Conservation (phyloP, 2,329 filamentous ascomycete species). For the Calonectria honghensis region DNA sequence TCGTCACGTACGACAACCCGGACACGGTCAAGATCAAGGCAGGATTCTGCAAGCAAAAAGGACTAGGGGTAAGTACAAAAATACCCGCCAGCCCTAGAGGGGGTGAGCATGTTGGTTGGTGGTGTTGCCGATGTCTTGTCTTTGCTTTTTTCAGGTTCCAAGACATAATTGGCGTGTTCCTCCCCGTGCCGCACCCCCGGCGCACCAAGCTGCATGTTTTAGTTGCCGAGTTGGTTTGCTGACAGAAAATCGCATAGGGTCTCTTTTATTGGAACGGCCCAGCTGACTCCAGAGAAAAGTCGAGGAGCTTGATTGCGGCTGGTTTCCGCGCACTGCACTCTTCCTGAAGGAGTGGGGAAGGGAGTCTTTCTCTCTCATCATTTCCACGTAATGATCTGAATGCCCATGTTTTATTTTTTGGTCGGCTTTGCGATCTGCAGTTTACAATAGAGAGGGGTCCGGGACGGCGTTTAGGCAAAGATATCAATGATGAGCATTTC, state of each 20-base stretch:
- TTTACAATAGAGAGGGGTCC: conserved; percentile 42
- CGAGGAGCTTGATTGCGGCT: conserved; percentile 74
- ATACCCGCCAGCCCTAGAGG: conserved; percentile 28
- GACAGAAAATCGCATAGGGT: conserved; percentile 67
- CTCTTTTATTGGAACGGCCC: conserved; percentile 90
- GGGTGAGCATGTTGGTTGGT: conserved; percentile 30
- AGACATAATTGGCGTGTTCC: conserved; percentile 40
- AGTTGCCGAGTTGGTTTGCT: conserved; percentile 44
- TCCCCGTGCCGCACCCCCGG: conserved; percentile 17
- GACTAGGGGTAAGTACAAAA: conserved; percentile 74
- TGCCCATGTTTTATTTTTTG: conserved; percentile 24
- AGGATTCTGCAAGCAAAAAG: conserved; percentile 81
- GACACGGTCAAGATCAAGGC: conserved; percentile 86
- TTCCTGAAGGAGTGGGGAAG: conserved; percentile 49
- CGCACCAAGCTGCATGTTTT: conserved; percentile 37
- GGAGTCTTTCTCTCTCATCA: conserved; percentile 30
- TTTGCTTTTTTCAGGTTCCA: conserved; percentile 40
- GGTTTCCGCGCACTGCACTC: conserved; percentile 75
- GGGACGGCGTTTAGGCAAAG: conserved; percentile 46
- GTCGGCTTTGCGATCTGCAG: conserved; percentile 38
- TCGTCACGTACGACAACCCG: conserved; percentile 87
- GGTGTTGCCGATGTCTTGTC: conserved; percentile 38
- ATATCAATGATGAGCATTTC: conserved; percentile 46
- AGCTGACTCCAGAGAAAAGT: conserved; percentile 77
- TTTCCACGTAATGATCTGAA: conserved; percentile 38